Base-by-base conservation (phyloP, 192 early-diverging fungal species). In the Coemansia sp. region DNA sequence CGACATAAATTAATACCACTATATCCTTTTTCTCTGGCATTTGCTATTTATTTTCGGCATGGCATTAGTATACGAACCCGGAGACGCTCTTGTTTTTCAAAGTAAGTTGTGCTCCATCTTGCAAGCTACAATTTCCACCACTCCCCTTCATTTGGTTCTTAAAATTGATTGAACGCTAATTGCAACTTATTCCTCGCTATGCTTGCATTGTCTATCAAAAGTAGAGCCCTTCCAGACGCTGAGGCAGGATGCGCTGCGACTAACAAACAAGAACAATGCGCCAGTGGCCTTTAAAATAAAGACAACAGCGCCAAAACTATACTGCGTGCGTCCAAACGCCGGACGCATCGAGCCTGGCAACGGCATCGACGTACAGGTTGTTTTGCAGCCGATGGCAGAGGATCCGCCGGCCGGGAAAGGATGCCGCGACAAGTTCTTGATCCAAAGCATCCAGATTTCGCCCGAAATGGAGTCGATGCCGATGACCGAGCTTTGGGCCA, bases 241-340 rank as follows among this genome's bases (percentile, higher is more conserved):
- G 56, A 84, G 86, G 52, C 84, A 87, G 43, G 85, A 85, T 56
- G 59, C 63, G 7, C 67, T 91, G 56, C 60, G 69, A n/a, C 82
- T 92, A 58, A 82, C 72, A 28, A 93, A 93, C 83, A 78, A 83
- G 30, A 82, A 84, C 61, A 77, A 85, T 60, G 51, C 85, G 40
- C 84, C 92, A 2, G 82, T 95, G 31, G 92, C 93, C n/a, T 99
- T 95, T 86, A 97, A 99, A 73, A 92, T 99, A 71, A 99, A 99
- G 67, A 99, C 97, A 18, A 99, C 97, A 9, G 97, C 97, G 2
- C 97, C 97, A 39, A 96, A 94, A 81, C 90, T 93, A 65, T 99
- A 96, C 77, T 96, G 94, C 71, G 97, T 99, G 37, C 86, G 94
- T 21, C 95, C 96, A 45, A 99, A 96, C 75, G 86, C 90, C 29